These are phyloP conservation scores for Aspergillus baeticus DNA, from an alignment of 495 filamentous ascomycete genomes.

Conservation along the genomic window DNA sequence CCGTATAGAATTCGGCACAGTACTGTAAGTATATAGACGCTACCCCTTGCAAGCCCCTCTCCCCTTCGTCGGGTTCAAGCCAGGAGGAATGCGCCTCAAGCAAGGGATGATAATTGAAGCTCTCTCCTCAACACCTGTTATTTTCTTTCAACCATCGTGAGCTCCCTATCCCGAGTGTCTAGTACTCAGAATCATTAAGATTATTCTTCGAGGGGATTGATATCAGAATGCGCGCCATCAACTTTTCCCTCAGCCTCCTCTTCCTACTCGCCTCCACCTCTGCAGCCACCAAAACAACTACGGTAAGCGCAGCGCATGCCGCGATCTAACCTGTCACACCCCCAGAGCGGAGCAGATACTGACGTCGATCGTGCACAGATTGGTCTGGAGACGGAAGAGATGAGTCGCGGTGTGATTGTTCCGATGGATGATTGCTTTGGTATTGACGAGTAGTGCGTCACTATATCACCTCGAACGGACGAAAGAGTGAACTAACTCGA, in stretches of 20 bases:
- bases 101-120: too few species aligned
- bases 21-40: too few species aligned
- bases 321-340: not conserved
- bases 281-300: constrained; percentile 4
- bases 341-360: not conserved
- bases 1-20: too few species aligned
- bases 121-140: not conserved
- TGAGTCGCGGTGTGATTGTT: constrained; percentile 7
- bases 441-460: constrained; percentile 13
- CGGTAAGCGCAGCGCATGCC: not conserved
- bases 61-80: too few species aligned
- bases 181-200: too few species aligned
- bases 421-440: constrained; percentile 9
- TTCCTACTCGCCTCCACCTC: not conserved
- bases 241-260: not conserved
- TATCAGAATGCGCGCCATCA: not conserved
- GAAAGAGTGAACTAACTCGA: not conserved
- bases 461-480: not conserved
- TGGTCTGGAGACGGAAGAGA: constrained; percentile 12
- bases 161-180: too few species aligned
- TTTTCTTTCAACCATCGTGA: too few species aligned
- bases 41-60: too few species aligned
- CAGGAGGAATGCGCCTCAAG: too few species aligned
- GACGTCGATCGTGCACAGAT: not conserved
- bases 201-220: not conserved